Base-by-base conservation (phyloP, 2,329 filamentous ascomycete species). In the Helotiales sp. region DNA sequence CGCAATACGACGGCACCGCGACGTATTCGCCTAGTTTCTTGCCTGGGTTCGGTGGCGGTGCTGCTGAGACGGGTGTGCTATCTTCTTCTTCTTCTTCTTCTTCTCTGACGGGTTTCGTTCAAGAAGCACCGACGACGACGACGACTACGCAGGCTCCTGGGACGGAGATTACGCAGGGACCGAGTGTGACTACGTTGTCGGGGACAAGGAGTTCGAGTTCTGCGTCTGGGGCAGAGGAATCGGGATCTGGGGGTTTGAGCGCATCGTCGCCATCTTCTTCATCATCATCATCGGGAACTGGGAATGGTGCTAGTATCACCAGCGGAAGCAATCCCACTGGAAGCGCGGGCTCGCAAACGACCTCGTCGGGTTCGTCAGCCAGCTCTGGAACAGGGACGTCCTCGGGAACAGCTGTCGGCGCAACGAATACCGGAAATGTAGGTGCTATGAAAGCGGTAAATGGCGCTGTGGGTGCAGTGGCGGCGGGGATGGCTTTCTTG, bases 1-100 rank as follows among this genome's bases (percentile, higher is more conserved):
- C 67, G 32, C 45, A 32, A 13, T 73, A 74, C 61, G 45, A 24
- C n/a, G 71, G 71, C 1, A 73, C 71, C n/a, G 66, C 70, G 6
- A 71, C 69, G 1, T 72, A 71, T 61, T 69, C 70, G 37, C 71
- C 71, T 11, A 68, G 60, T 40, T 68, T 32, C 40, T 20, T 65
- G 3, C 15, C 64, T 24, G 58, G 58, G 6, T 65, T 55, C 13
- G 45, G 59, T 5, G 59, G 28, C 20, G 43, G 22, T 30, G 22
- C 59, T 28, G 1, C 28, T 5, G 22, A 30, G 15, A 50, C 43
- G 15, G 20, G 26, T 7, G 43, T 24, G 6, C 6, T 15, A n/a
- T n/a, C n/a, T n/a, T n/a, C n/a, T n/a, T n/a, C n/a, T n/a, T n/a
- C n/a, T n/a, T n/a, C n/a, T n/a, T n/a, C n/a, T n/a, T n/a, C n/a